phyloP scores from a whole-genome alignment of 2,329 filamentous ascomycete genomes.

The Fusarium dlaminii region DNA sequence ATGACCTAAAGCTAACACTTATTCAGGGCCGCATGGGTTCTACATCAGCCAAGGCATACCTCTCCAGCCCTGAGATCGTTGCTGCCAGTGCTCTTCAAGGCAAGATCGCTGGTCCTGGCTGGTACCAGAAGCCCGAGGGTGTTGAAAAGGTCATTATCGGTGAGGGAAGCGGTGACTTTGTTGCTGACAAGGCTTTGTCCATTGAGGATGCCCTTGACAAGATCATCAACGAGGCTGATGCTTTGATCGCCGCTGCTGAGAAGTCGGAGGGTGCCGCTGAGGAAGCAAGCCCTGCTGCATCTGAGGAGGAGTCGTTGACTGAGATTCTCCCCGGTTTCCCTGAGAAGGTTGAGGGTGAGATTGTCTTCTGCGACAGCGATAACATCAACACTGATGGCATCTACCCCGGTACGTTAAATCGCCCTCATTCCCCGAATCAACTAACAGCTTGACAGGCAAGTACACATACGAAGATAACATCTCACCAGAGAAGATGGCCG shows the following conservation, averaged over 20 bases:
- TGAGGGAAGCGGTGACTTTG: slow-evolving; percentile 73
- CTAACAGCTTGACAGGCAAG: slow-evolving; percentile 59
- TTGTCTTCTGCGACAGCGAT: slow-evolving; percentile 68
- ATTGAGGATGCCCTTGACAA: slow-evolving; percentile 78
- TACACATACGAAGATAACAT: slow-evolving; percentile 93
- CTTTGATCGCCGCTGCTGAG: slow-evolving; percentile 65
- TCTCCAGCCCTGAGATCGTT: slow-evolving; percentile 89
- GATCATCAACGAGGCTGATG: slow-evolving; percentile 74
- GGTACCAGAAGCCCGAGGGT: slow-evolving; percentile 77
- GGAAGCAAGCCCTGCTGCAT: slow-evolving; percentile 5
- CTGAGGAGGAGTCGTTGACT: slow-evolving; percentile 58
- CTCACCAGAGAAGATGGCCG: slow-evolving; percentile 79
- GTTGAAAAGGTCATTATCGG: slow-evolving; percentile 74
- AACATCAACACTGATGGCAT: slow-evolving; percentile 88
- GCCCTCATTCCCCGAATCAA: fast-evolving
- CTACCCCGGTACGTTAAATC: slow-evolving; percentile 76
- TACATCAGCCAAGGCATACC: slow-evolving; percentile 75
- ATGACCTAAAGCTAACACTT: background rate
- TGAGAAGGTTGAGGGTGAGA: slow-evolving; percentile 82
- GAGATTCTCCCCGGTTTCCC: slow-evolving; percentile 89
- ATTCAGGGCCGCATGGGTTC: slow-evolving; percentile 80
- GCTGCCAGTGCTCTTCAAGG: slow-evolving; percentile 85
- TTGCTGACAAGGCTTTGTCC: slow-evolving; percentile 71
- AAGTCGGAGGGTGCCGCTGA: slow-evolving; percentile 43
- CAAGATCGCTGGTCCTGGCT: slow-evolving; percentile 78